A percentile compares a stretch with the other conserved stretches of the same genome.
Conservation (phyloP, 2,329 filamentous ascomycete genomes). For the Sclerotinia borealis region DNA sequence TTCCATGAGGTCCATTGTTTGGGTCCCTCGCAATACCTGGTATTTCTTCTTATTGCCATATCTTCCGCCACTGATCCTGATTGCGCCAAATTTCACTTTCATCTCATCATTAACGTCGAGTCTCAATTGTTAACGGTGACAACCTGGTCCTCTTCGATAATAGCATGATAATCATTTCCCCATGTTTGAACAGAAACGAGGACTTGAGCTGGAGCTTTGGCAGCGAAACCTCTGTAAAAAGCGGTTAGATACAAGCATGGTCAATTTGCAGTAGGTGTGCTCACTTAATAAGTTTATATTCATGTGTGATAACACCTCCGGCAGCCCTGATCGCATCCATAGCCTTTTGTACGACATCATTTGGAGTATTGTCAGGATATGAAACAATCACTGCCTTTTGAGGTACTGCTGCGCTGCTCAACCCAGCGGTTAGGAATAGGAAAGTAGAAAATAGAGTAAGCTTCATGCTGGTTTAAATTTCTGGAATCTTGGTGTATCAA, state of each 20-base stretch:
- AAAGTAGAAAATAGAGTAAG: constrained; percentile 49
- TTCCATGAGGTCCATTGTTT: neutral
- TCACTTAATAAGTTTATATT: constrained; percentile 64
- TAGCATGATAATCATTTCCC: constrained; percentile 53
- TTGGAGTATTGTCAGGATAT: constrained; percentile 62
- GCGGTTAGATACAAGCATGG: neutral
- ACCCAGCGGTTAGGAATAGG: constrained; percentile 52
- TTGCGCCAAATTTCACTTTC: neutral
- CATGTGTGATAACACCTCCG: constrained; percentile 73
- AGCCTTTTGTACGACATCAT: constrained; percentile 61
- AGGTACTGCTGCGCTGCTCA: constrained; percentile 50
- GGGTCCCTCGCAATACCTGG: neutral
- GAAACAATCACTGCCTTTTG: constrained; percentile 73
- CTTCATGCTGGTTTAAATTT: constrained; percentile 50
- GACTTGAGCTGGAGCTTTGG: constrained; percentile 62
- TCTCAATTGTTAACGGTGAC: constrained; percentile 36
- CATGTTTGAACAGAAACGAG: constrained; percentile 61
- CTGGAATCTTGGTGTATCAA: neutral
- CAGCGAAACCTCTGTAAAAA: constrained; percentile 64
- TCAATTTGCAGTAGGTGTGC: constrained; percentile 26
- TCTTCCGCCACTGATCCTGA: neutral
- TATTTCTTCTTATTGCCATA: neutral
- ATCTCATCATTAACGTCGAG: constrained; percentile 9
- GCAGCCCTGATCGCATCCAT: constrained; percentile 64
- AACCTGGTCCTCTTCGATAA: constrained; percentile 72